These are phyloP conservation scores for Scolecobasidium constrictum DNA, from an alignment of 2,329 filamentous ascomycete species.

Conservation along the genomic window DNA sequence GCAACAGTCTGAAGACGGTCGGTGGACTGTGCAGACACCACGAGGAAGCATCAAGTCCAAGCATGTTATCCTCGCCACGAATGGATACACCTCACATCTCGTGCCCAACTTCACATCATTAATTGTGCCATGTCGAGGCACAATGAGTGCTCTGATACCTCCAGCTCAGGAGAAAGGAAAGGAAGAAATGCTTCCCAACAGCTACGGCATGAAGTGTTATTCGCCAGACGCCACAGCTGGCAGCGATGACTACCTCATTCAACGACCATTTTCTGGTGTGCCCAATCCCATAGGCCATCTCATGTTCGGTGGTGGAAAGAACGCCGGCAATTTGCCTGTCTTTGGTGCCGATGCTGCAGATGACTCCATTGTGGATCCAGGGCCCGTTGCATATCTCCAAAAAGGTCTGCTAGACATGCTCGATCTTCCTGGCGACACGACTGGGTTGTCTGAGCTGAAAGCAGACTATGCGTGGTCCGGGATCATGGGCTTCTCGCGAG, in stretches of 20 bases:
- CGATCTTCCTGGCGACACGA: slow-evolving; percentile 23
- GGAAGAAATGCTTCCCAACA: slow-evolving; percentile 37
- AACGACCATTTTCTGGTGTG: slow-evolving; percentile 43
- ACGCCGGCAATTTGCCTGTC: slow-evolving; percentile 22
- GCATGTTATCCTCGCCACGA: slow-evolving; percentile 66
- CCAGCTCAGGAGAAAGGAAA: slow-evolving; percentile 29
- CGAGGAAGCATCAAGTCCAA: slow-evolving; percentile 55
- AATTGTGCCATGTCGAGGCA: slow-evolving; percentile 67
- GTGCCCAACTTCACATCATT: slow-evolving; percentile 58
- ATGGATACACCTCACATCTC: slow-evolving; percentile 71
- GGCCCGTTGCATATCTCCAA: slow-evolving; percentile 46
- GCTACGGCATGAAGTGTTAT: slow-evolving; percentile 52
- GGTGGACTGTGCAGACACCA: slow-evolving; percentile 43
- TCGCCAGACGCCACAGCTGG: slow-evolving; percentile 3
- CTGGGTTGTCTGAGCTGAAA: slow-evolving; percentile 31
- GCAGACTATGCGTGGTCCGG: slow-evolving; percentile 56
- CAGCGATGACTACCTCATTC: slow-evolving; percentile 62
- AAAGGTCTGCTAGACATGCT: slow-evolving; percentile 27
- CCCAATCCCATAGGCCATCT: slow-evolving; percentile 42
- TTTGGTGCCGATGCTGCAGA: slow-evolving; percentile 45
- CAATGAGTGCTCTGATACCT: slow-evolving; percentile 57
- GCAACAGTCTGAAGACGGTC: slow-evolving; percentile 12
- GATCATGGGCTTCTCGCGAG: slow-evolving; percentile 66
- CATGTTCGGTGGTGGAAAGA: slow-evolving; percentile 62
- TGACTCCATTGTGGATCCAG: slow-evolving; percentile 46